Evolutionary conservation across 768 basidiomycete species (phyloP), one percentile per base, ranked within the genome.

Genomic region (Pulveroboletus frians): DNA sequence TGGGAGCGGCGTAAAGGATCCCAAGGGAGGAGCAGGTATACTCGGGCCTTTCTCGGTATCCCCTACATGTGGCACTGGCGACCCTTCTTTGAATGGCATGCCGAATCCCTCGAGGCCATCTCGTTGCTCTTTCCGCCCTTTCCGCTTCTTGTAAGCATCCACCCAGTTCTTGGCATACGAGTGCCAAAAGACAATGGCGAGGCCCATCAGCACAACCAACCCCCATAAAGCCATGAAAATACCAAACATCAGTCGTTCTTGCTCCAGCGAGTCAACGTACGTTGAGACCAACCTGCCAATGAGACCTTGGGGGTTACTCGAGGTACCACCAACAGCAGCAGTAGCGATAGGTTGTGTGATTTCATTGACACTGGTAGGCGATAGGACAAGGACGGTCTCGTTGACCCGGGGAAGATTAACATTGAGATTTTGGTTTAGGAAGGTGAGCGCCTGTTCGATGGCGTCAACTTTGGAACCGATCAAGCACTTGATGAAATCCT

Each of bases 381-480:
- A 91, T 46, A 96, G 78, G 27, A 93, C 74, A 40, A 98, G 83
- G 26, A 84, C 74, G 34, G 77, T 76, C 43, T 86, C 72, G 50
- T 91, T 85, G 49, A 97, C 77, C 39, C 78, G 80, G 0, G 93
- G 87, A 50, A 98, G 76, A 59, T 88, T 70, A 59, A 98, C 74
- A 41, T 83, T 73, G 40, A 94, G 82, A 69, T 96, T 91, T 54
- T 92, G 72, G 63, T 95, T 85, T 54, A 98, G 72, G 77, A 95
- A 97, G 0, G 92, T 97, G 35, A 96, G 73, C 5, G 88, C 92
- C 15, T 82, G 76, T 68, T 94, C 91, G 60, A 98, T 75, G 9
- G 85, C 89, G 47, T 83, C 73, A 40, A 98, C 84, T 65, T 98
- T 98, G 52, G 78, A 77, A n/a, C 95, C 95, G 57, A 98, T 78